These are phyloP conservation scores for Fusarium mundagurra DNA, from an alignment of 2,329 filamentous ascomycete genomes.

Conservation along the genomic window DNA sequence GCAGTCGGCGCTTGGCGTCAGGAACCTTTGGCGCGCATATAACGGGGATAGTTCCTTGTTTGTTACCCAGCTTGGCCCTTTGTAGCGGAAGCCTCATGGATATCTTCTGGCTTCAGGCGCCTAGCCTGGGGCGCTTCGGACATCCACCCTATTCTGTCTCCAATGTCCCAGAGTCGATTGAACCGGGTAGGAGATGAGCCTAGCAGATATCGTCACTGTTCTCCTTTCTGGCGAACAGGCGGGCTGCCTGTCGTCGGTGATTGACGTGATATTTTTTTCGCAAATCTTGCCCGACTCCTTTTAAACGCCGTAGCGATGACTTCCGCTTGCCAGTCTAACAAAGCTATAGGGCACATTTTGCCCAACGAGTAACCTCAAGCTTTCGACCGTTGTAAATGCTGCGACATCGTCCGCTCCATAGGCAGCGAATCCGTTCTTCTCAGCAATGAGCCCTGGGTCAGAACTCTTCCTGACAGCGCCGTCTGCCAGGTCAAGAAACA, in stretches of 20 bases:
- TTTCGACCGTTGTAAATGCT: slow-evolving; percentile 87
- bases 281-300: background rate
- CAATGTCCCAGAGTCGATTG: slow-evolving; percentile 23
- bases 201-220: background rate
- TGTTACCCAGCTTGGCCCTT: slow-evolving; percentile 6
- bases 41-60: slow-evolving; percentile 18
- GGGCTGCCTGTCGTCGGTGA: background rate
- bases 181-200: slow-evolving; percentile 6
- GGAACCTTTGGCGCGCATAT: slow-evolving; percentile 29
- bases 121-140: slow-evolving; percentile 23
- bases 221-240: background rate
- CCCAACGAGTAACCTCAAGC: slow-evolving; percentile 78
- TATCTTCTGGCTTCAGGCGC: slow-evolving; percentile 13
- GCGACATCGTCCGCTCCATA: slow-evolving; percentile 84
- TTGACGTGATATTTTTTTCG: background rate
- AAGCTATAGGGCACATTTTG: slow-evolving; percentile 92
- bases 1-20: slow-evolving; percentile 19
- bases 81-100: slow-evolving; percentile 11
- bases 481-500: slow-evolving; percentile 83
- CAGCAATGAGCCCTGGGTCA: slow-evolving; percentile 75
- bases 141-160: slow-evolving; percentile 24
- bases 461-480: slow-evolving; percentile 62
- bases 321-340: slow-evolving; percentile 74
- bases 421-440: slow-evolving; percentile 79
- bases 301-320: slow-evolving; percentile 58